Base-by-base conservation (phyloP, 768 basidiomycete species). In the Jaapia argillacea region DNA sequence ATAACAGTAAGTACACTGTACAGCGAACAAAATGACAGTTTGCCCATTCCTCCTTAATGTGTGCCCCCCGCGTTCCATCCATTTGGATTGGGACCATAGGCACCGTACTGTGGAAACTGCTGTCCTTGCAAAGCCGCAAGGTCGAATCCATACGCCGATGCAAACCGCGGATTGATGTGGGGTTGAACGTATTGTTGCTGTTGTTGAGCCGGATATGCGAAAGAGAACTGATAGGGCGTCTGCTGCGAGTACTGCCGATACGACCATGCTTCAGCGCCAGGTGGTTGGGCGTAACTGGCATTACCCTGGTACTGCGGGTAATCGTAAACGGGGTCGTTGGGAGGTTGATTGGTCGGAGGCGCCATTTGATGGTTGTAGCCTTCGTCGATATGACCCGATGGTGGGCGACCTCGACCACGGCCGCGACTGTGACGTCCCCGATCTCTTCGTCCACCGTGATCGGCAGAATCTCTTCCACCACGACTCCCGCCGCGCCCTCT, bases 91-190 rank as follows among this genome's bases (percentile, higher is more conserved):
- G n/a, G n/a, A 16, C 28, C 28, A 16, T 33, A 33, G 10, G 28
- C 10, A 10, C 28, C 28, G 28, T 33, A 33, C 28, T 33, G 28
- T 10, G 10, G 10, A 16, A 10, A 33, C 10, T 33, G 28, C 10
- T 33, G 10, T 16, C 10, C 10, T 10, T 10, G 28, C 10, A 33
- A 33, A 10, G 10, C 28, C 10, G 10, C 60, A 47, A 72, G 47
- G 40, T 68, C 64, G 45, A 79, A 57, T 21, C 77, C 81, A 48
- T 85, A 82, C 23, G 64, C 63, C 24, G 75, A 72, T 12, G 84
- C 82, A 59, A 89, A 88, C 7, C 79, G 72, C 6, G 86, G 86
- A 52, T 89, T 88, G 46, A 89, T 88, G 54, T 89, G 86, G 4
- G 86, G 86, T 50, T 86, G 83, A n/a, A 86, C 67, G 54, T 67